Base-by-base conservation (phyloP, 2,329 filamentous ascomycete genomes). In the Ascomycota sp. region DNA sequence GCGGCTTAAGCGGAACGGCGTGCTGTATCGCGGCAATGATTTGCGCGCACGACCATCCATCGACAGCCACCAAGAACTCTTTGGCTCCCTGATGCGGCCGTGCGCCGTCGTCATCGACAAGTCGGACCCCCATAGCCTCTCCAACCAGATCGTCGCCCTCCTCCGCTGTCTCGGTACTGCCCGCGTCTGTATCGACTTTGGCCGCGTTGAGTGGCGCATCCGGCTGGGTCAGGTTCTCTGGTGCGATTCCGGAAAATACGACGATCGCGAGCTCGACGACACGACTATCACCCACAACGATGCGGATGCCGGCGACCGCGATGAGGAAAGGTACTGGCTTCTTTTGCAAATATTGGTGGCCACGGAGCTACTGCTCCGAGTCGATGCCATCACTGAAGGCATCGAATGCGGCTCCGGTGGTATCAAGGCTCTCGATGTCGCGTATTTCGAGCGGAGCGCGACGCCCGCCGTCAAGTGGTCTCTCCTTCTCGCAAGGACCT, bases 141-240 rank as follows among this genome's bases (percentile, higher is more conserved):
- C 72, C 26, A 70, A 77, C 23, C 76, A 82, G 43, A 79, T 81
- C 32, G 61, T 73, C 38, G 65, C 70, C 4, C 52, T 82, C 12
- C 60, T 81, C 27, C 69, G 69, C 43, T 65, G 75, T 8, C 58
- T 82, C 27, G 66, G 64, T 1, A 54, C 67, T 7, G 61, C 70
- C 31, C 73, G 75, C 32, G 65, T 78, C 27, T 82, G 76, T 76
- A 63, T 76, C 30, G 75, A 82, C 47, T 76, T 82, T 38, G 75
- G 73, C 13, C 61, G 72, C 21, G 70, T 81, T 6, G 75, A 81
- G 44, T 81, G 75, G 75, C 64, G 76, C 23, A 75, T 82, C 33
- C 61, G 74, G 9, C 56, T 82, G 2, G 76, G 76, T 6, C 75
- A 80, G 48, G 61, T 81, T 25, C 50, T 82, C 2, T 82, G 75